Base-by-base conservation (phyloP, 306 rosid genomes). In the Rubus parviflorus region DNA sequence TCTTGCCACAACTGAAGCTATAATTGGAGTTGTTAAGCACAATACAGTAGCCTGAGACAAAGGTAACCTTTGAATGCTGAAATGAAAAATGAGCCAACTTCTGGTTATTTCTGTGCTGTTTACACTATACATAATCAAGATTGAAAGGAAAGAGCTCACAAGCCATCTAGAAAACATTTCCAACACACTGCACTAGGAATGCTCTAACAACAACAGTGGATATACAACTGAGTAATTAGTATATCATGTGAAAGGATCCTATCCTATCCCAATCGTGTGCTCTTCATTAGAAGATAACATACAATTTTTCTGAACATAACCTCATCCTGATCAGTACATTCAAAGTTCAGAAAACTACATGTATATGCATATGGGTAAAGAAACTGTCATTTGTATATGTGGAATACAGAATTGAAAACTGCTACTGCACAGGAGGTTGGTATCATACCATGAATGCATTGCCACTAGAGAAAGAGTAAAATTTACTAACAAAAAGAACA, bases 11-110 rank as follows among this genome's bases (percentile, higher is more conserved):
- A 89, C 45, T 73, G 97, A 87, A 80, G 97, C 94, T 89, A 92
- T 81, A 57, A 92, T 72, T 3, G 92, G 97, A 82, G 91, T 86
- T 25, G 90, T 87, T 56, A 89, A 86, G 81, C 90, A 87, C 78
- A 89, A 76, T 77, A 89, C 88, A 85, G 81, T 47, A 79, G 96
- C 91, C 87, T 90, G 90, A 86, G 91, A 72, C 37, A 82, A 86
- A 77, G 94, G 90, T 81, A 92, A 74, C 82, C 83, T 86, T 70
- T 86, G 94, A 85, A 86, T 86, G 92, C 97, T 92, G 97, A 83
- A 90, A 81, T 11, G 53, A 75, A 41, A 60, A 77, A 77, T 22
- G 38, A 61, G 75, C 3, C 74, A 38, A 65, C 19, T 60, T 79
- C 13, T 17, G 46, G 79, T 86, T 63, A 79, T 54, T 56, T 79